These are phyloP conservation scores for Aspergillus sp. DNA, from an alignment of 2,329 filamentous ascomycete genomes.

Conservation along the genomic window DNA sequence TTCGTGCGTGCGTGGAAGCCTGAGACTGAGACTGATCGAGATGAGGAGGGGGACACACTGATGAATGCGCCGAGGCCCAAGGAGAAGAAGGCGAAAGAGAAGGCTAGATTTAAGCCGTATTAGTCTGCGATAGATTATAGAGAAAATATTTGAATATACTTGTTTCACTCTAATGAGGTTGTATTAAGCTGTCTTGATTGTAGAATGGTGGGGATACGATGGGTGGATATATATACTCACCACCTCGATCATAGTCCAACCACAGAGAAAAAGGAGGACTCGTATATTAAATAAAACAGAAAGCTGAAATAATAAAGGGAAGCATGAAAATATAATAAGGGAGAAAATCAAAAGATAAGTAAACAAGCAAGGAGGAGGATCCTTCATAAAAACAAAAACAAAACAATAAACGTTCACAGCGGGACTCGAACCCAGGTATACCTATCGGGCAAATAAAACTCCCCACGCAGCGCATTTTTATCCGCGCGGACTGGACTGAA, in stretches of 20 bases:
- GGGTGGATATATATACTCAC: not conserved
- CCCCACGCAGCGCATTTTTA: not conserved
- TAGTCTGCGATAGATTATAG: conserved; percentile 1
- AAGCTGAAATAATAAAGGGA: no score
- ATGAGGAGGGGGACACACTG: conserved; percentile 14
- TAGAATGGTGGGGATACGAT: no score
- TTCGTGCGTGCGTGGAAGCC: conserved; percentile 41
- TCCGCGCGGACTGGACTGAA: not conserved
- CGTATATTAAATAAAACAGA: no score
- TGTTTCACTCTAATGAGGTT: no score
- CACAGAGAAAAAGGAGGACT: no score
- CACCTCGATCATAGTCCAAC: not conserved
- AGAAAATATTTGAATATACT: not conserved
- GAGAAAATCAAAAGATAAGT: not conserved
- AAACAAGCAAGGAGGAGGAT: not conserved
- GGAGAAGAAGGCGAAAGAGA: conserved; percentile 34
- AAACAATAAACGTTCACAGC: not conserved
- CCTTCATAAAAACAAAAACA: not conserved
- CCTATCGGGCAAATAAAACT: not conserved
- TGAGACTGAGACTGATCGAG: not conserved
- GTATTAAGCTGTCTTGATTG: no score
- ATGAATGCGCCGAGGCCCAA: conserved; percentile 28
- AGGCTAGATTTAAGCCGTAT: conserved; percentile 41
- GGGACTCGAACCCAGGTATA: not conserved
- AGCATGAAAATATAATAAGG: not conserved